A percentile compares a stretch with the other conserved stretches of the same genome.
These are phyloP conservation scores for Hemerocallis citrina DNA, from an alignment of 106 monocot species.

Conservation along the genomic window DNA sequence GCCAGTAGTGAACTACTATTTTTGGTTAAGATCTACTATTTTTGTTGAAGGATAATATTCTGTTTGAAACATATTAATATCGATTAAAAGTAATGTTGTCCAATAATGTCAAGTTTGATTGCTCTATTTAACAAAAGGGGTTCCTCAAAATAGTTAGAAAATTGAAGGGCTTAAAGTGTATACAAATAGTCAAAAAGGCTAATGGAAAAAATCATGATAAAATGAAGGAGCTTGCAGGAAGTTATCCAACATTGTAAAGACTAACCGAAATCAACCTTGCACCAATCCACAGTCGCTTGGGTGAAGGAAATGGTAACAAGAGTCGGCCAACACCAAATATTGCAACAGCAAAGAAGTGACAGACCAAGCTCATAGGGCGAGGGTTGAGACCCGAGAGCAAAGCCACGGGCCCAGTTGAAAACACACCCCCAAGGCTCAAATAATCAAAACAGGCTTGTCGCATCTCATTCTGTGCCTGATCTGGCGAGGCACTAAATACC, in stretches of 20 bases:
- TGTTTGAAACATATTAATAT: too few relatives aligned
- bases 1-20: too few relatives aligned
- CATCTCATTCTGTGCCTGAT: conserved; percentile 79
- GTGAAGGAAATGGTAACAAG: conserved; percentile 73
- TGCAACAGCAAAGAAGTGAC: conserved; percentile 91
- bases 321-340: conserved; percentile 88
- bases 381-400: conserved; percentile 80
- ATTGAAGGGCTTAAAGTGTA: too few relatives aligned
- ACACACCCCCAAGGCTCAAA: conserved; percentile 84
- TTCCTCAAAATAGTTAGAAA: too few relatives aligned
- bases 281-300: conserved; percentile 68
- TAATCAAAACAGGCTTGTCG: conserved; percentile 91
- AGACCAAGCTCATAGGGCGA: conserved; percentile 69
- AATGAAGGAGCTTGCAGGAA: too few relatives aligned
- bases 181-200: too few relatives aligned
- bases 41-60: too few relatives aligned
- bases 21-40: too few relatives aligned
- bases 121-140: too few relatives aligned
- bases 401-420: conserved; percentile 62
- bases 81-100: too few relatives aligned
- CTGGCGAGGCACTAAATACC: conserved; percentile 78
- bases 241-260: not conserved
- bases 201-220: too few relatives aligned
- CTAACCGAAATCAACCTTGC: conserved; percentile 67
- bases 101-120: too few relatives aligned